phyloP scores from a whole-genome alignment of 1,139 yeast species.

The Blastobotrys aristatus region DNA sequence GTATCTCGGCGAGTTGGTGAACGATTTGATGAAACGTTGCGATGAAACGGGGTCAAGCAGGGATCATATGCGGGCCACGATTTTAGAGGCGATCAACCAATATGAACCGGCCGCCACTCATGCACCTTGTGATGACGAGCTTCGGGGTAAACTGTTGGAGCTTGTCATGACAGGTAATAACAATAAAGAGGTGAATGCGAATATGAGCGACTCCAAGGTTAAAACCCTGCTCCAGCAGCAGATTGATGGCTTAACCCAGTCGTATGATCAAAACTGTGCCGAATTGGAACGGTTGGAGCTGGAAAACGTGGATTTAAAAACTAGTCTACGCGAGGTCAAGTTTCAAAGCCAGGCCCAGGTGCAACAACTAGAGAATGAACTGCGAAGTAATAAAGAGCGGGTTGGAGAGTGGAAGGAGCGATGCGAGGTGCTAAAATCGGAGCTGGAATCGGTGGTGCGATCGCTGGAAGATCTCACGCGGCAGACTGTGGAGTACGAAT shows the following conservation, averaged over 20 bases:
- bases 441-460: conserved; percentile 31
- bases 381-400: conserved; percentile 26
- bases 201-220: conserved; percentile 15
- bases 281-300: conserved; percentile 33
- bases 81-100: neutral
- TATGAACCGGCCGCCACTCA: neutral
- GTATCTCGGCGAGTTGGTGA: neutral
- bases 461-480: conserved; percentile 36
- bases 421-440: conserved; percentile 30
- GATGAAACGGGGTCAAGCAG: neutral
- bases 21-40: neutral
- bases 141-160: neutral
- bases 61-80: neutral
- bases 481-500: conserved; percentile 36
- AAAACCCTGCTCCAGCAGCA: conserved; percentile 21
- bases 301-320: conserved; percentile 34
- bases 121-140: neutral
- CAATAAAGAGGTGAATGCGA: neutral
- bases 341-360: conserved; percentile 29
- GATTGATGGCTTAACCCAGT: conserved; percentile 20
- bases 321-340: conserved; percentile 31
- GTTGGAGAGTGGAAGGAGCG: conserved; percentile 32
- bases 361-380: conserved; percentile 27
- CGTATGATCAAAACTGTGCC: conserved; percentile 27
- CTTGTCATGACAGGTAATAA: neutral